A percentile compares a stretch with the other conserved stretches of the same genome.
These are phyloP conservation scores for Trichoderma semiorbis DNA, from an alignment of 2,329 filamentous ascomycete species.

Conservation along the genomic window DNA sequence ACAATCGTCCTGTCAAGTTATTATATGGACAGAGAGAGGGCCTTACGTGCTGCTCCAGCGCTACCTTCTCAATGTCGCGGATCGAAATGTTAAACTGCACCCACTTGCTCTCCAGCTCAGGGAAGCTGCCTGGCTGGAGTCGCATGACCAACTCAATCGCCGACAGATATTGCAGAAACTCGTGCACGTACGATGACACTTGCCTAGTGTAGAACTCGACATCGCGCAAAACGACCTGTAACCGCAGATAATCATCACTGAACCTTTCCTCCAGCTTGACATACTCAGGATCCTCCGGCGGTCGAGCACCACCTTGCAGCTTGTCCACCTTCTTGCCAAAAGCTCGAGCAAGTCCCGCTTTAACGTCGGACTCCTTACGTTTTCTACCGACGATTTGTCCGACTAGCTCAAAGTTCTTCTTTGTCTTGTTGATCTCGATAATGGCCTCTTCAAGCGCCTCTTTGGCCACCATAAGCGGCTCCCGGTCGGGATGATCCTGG, in stretches of 20 bases:
- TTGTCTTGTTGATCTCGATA: conserved; percentile 88
- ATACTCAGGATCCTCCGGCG: conserved; percentile 79
- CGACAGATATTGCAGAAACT: conserved; percentile 74
- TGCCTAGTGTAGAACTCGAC: conserved; percentile 91
- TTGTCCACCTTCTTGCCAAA: conserved; percentile 89
- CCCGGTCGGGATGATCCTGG: conserved; percentile 76
- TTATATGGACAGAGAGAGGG: not conserved
- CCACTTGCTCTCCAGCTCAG: conserved; percentile 92
- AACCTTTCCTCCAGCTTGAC: conserved; percentile 80
- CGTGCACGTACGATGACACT: conserved; percentile 72
- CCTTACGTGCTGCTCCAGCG: conserved; percentile 78
- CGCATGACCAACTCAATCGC: conserved; percentile 82
- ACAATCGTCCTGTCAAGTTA: not conserved
- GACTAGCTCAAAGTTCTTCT: conserved; percentile 90
- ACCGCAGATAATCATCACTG: conserved; percentile 83
- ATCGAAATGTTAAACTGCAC: conserved; percentile 84
- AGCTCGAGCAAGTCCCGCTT: conserved; percentile 78
- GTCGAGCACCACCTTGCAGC: conserved; percentile 57
- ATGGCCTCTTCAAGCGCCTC: conserved; percentile 61
- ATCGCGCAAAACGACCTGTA: conserved; percentile 89
- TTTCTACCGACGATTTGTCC: conserved; percentile 83
- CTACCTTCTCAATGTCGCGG: conserved; percentile 78
- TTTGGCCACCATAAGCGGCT: conserved; percentile 55
- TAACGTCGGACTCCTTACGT: conserved; percentile 83
- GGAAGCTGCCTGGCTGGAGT: conserved; percentile 65